Evolutionary conservation across 768 basidiomycete genomes (phyloP).

Genomic region (Rhizopogon vulgaris): DNA sequence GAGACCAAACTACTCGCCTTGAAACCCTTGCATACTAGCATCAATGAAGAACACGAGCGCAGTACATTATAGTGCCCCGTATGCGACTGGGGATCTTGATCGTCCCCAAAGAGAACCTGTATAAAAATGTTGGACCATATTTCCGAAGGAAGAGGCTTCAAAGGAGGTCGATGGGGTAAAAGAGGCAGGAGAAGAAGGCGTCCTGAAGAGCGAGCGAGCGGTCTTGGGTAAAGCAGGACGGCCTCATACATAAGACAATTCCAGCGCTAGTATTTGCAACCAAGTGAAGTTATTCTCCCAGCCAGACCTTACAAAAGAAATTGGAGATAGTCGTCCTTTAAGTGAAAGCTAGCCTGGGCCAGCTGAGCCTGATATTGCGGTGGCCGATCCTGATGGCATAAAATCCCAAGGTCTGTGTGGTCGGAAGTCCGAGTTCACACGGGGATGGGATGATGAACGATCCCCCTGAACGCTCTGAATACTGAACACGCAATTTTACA

Average conservation of each 20-base stretch:
- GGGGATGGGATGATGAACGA: no score
- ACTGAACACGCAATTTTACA: no score
- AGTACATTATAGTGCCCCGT: slow-evolving; percentile 5
- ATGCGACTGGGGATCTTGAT: slow-evolving; percentile 3
- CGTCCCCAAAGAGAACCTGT: slow-evolving; percentile 19
- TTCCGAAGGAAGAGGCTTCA: slow-evolving; percentile 59
- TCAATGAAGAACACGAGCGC: slow-evolving; percentile 21
- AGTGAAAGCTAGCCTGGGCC: no score
- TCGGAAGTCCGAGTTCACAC: no score
- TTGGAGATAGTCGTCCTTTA: no score
- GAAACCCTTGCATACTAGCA: slow-evolving; percentile 35
- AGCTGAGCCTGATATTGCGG: no score
- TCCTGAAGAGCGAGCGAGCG: slow-evolving; percentile 54
- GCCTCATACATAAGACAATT: slow-evolving; percentile 25
- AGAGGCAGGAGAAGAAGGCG: slow-evolving; percentile 63
- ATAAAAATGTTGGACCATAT: slow-evolving; percentile 63
- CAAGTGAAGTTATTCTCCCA: background rate
- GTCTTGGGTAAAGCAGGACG: slow-evolving; percentile 61
- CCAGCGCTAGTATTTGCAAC: background rate
- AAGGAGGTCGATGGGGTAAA: slow-evolving; percentile 46
- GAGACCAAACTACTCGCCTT: slow-evolving; percentile 23
- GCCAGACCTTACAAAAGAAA: no score
- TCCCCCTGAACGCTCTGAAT: no score
- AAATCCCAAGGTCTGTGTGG: no score
- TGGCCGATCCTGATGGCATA: no score